Conservation (phyloP, 208 protist genomes). For the Leishmania lainsoni region DNA sequence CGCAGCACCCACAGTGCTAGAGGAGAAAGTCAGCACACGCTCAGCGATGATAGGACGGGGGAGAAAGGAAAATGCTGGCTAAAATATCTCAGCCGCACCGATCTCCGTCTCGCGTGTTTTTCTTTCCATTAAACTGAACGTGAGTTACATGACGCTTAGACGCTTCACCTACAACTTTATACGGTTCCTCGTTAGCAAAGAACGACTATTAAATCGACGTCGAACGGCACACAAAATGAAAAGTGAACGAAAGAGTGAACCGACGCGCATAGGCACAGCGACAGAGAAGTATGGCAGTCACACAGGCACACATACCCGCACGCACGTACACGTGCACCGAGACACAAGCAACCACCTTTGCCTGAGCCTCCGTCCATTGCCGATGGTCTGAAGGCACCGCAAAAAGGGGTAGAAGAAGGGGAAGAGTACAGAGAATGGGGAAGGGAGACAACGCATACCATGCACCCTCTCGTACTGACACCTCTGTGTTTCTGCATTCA, state of each 20-base stretch:
- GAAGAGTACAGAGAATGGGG: background rate
- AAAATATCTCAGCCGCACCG: background rate
- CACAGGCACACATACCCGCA: background rate
- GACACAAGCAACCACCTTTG: background rate
- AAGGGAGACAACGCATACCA: background rate
- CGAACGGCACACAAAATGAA: background rate
- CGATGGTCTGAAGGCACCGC: background rate
- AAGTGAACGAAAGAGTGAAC: background rate
- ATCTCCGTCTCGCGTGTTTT: background rate
- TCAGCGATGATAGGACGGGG: background rate
- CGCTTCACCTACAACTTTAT: background rate
- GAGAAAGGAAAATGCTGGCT: background rate
- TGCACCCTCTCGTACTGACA: background rate
- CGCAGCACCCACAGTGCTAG: background rate
- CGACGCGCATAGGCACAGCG: background rate
- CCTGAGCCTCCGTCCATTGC: background rate
- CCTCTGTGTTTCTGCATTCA: background rate
- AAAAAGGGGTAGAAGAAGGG: background rate
- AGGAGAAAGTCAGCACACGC: background rate
- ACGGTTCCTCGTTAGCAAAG: background rate
- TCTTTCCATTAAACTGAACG: background rate
- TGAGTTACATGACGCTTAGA: background rate
- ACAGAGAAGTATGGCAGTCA: background rate
- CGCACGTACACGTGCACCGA: background rate
- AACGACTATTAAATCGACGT: background rate